Evolutionary conservation across 441 rosid genomes (phyloP).

Genomic region (Theobroma grandiflorum): DNA sequence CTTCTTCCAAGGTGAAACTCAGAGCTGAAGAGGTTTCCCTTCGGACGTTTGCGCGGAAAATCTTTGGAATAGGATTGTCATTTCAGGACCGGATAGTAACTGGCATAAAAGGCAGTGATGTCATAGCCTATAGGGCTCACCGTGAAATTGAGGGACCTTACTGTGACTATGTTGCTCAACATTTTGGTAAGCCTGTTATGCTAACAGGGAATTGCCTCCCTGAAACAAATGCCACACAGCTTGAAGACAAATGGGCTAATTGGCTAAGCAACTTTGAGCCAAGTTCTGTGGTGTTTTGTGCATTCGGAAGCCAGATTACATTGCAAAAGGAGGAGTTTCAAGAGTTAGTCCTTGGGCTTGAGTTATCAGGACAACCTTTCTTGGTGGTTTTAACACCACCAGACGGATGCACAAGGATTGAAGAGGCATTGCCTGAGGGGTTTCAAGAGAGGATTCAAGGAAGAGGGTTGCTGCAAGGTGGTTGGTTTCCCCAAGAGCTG

Average conservation of each 20-base stretch:
- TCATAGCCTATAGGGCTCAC: conserved; percentile 59
- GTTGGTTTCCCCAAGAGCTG: conserved; percentile 55
- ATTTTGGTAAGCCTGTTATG: conserved; percentile 43
- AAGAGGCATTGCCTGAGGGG: conserved; percentile 65
- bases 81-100: conserved; percentile 49
- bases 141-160: conserved; percentile 55
- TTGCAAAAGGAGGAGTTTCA: too few relatives aligned
- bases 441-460: conserved; percentile 55
- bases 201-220: conserved; percentile 51
- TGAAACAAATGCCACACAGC: conserved; percentile 28
- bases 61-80: conserved; percentile 48
- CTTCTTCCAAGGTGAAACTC: conserved; percentile 47
- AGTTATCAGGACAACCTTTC: too few relatives aligned
- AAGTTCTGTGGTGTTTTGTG: too few relatives aligned
- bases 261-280: too few relatives aligned
- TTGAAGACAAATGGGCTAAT: conserved; percentile 2
- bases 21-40: conserved; percentile 22
- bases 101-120: conserved; percentile 49
- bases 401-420: conserved; percentile 42
- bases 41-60: too few relatives aligned
- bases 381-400: background rate
- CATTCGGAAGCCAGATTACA: too few relatives aligned
- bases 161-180: conserved; percentile 53
- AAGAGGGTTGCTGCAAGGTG: conserved; percentile 24
- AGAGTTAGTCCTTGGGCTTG: too few relatives aligned